Percentiles rank a stretch among this genome's conserved stretches.
Conservation (phyloP, 306 rosid species). For the Vigna hirtella region DNA sequence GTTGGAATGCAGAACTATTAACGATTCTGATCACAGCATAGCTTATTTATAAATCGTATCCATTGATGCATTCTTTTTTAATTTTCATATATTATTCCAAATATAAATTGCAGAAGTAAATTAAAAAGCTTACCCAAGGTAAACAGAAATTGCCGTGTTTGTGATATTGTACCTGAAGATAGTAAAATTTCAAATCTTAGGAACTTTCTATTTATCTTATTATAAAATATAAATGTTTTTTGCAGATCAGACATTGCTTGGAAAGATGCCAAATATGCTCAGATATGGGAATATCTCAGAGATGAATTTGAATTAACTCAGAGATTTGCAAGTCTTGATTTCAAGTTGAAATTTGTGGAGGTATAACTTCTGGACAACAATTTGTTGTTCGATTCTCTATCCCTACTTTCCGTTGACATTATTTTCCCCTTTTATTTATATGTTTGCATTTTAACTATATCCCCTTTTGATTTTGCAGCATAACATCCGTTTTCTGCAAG, state of each 20-base stretch:
- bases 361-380: slow-evolving; percentile 44
- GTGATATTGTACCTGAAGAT: neutral
- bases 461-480: slow-evolving; percentile 61
- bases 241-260: slow-evolving; percentile 97
- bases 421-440: neutral
- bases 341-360: slow-evolving; percentile 99
- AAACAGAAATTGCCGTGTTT: too few relatives aligned
- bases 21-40: neutral
- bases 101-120: slow-evolving; percentile 4
- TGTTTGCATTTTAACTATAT: slow-evolving; percentile 4
- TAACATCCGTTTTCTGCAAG: slow-evolving; percentile 96
- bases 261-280: slow-evolving; percentile 99
- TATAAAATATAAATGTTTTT: slow-evolving; percentile 32
- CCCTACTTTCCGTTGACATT: neutral
- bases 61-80: neutral
- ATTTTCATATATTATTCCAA: neutral
- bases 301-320: slow-evolving; percentile 96
- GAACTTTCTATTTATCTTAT: neutral
- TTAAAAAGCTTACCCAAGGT: neutral
- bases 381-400: slow-evolving; percentile 16
- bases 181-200: neutral
- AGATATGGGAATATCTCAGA: slow-evolving; percentile 98
- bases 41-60: neutral
- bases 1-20: too few relatives aligned
- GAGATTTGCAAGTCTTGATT: slow-evolving; percentile 95